Evolutionary conservation across 805 yeast genomes (phyloP).

Genomic region (Candida nonsorbophila): DNA sequence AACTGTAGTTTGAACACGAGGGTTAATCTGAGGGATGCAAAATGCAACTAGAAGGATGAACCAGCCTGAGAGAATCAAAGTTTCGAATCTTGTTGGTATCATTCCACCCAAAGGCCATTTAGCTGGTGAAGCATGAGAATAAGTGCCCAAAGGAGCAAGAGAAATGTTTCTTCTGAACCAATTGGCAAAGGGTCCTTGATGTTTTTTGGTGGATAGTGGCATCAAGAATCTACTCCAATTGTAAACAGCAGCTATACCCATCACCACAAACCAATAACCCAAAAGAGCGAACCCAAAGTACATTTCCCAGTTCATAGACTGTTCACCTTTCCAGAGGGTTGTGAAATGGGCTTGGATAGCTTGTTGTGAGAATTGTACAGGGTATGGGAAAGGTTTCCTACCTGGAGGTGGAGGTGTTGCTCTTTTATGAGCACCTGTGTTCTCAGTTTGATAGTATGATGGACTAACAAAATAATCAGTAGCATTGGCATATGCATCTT

Average conservation of each 20-base stretch:
- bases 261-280: conserved; percentile 45
- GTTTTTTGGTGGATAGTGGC: conserved; percentile 26
- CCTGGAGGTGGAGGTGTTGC: too few species aligned
- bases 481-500: background rate
- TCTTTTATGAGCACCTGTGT: conserved; percentile 1
- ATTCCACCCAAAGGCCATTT: conserved; percentile 15
- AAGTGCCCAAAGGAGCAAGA: too few species aligned
- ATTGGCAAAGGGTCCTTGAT: conserved; percentile 22
- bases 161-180: conserved; percentile 18
- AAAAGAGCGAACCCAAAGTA: conserved; percentile 36
- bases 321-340: too few species aligned
- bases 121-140: conserved; percentile 14
- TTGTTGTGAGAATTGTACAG: too few species aligned
- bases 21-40: too few species aligned
- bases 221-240: conserved; percentile 37
- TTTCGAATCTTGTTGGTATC: conserved; percentile 33
- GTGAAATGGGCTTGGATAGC: too few species aligned
- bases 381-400: too few species aligned
- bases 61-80: conserved; percentile 20
- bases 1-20: too few species aligned
- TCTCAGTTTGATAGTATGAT: background rate
- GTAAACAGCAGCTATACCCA: conserved; percentile 34
- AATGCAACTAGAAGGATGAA: conserved; percentile 13
- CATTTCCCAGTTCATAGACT: too few species aligned
- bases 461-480: background rate